Base-by-base conservation (phyloP, 345 rosid genomes). In the Draba incana region DNA sequence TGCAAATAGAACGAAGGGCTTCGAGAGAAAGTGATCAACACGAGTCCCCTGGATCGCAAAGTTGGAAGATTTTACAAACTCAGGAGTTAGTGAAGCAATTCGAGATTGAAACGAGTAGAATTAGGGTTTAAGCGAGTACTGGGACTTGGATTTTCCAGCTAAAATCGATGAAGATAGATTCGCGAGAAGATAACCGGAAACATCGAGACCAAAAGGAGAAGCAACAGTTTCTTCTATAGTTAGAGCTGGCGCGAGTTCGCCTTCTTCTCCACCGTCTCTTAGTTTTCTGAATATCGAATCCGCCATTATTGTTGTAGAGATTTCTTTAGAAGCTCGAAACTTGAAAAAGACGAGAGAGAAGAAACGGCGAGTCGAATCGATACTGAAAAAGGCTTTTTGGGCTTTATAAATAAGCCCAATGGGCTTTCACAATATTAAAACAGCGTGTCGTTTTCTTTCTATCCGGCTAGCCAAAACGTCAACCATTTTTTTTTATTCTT, bases 251-350 rank as follows among this genome's bases (percentile, higher is more conserved):
- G 97, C 85, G 25, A 78, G 87, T 31, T 87, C 98, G 13, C 97
- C 98, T 73, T 87, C 96, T 60, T 87, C 70, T 13, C 84, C 83
- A 14, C 98, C 98, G 39, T 94, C 98, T 14, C 97, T 81, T 14
- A 94, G 86, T 11, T 81, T 76, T 78, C 92, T 82, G 82, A 91
- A 89, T 33, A 87, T 65, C 30, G 90, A 77, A 25, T 86, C 92
- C 76, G 98, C 91, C 97, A 93, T 83, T 30, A 93, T 83, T 30
- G 77, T 28, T 46, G 66, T 57, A 20, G 61, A 46, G 57, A 5
- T 46, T 46, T n/a, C n/a, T 28, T 33, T 33, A 1, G 37, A 33
- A 33, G 8, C 37, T 33, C 8, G 8, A 4, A 28, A 28, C 31
- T 28, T 28, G 5, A 28, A 28, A 28, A 28, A 28, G 4, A 5